Evolutionary conservation across 2,329 filamentous ascomycete genomes (phyloP), one percentile per base, ranked within the genome.

Genomic region (Fusarium coffeatum): DNA sequence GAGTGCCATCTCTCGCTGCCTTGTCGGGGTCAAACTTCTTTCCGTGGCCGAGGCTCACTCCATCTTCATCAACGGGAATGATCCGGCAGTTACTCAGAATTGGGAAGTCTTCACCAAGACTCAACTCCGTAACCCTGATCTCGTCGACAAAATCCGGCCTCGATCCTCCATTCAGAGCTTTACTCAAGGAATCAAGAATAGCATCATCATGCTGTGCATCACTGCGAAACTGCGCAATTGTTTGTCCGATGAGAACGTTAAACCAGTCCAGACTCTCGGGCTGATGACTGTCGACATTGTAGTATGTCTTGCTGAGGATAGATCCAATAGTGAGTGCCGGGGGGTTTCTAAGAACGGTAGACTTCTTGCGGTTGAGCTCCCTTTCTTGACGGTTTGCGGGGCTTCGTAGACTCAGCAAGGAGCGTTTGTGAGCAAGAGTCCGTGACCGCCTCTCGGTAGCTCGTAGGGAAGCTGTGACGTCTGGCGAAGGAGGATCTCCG

Each of bases 21-120:
- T 81, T 84, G 54, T 83, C 83, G 6, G 84, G 81, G 62, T 87
- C 84, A 45, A 87, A 84, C n/a, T 82, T 83, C 68, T 82, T 83
- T 18, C 85, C 83, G 27, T 79, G 78, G 59, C 82, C 85, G 37
- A 90, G 82, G 46, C 82, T 85, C 37, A 90, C 80, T 2, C 91
- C 92, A 79, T 94, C 91, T 72, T 95, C 92, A 74, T 93, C 91
- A 0, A 98, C 93, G 4, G 94, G 93, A 65, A 98, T 98, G 58
- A 99, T 92, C 63, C 96, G 90, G 77, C 96, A 98, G 80, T 99
- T 99, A 83, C 94, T 98, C 80, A 99, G 97, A 55, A 99, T 99
- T 28, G 96, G 96, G 71, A 98, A 99, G 75, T 99, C 96, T 75
- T 99, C 96, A 30, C 96, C 96, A 7, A 99, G 84, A 53, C 92